Conservation (phyloP, 1,284 basidiomycete species). For the Marasmius sp. region DNA sequence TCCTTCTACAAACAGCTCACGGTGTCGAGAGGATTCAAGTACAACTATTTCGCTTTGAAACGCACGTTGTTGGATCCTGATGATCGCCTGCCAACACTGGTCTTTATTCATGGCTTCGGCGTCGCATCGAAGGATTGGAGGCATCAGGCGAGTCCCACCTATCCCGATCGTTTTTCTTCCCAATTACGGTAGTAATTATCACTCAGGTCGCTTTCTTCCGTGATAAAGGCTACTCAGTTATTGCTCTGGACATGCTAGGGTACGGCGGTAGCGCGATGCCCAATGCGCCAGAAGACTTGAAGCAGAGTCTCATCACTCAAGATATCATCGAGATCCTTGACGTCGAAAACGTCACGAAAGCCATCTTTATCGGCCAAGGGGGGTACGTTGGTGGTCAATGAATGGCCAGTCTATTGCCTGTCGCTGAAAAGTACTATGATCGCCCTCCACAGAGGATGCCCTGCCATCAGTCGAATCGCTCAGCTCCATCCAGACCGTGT, state of each 20-base stretch:
- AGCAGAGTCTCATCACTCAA: conserved; percentile 9
- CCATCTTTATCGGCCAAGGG: conserved; percentile 28
- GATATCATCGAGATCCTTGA: conserved; percentile 27
- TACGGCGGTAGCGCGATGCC: conserved; percentile 42
- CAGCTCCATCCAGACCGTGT: conserved; percentile 23
- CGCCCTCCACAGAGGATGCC: conserved; percentile 22
- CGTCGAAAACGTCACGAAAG: conserved; percentile 21
- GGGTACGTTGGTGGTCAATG: conserved; percentile 21
- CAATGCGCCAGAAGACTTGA: conserved; percentile 27
- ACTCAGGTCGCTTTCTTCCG: conserved; percentile 34
- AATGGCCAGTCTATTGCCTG: conserved; percentile 6
- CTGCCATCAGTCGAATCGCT: conserved; percentile 21
- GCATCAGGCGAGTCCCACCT: conserved; percentile 4
- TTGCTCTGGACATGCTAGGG: conserved; percentile 42
- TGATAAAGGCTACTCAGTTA: conserved; percentile 34
- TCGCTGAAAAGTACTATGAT: too few species aligned
- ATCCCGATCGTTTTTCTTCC: neutral
- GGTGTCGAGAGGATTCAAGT: conserved; percentile 26
- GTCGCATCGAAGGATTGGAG: conserved; percentile 29
- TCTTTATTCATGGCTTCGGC: conserved; percentile 32
- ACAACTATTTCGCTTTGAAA: conserved; percentile 30
- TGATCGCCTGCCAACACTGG: conserved; percentile 17
- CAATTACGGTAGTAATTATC: neutral
- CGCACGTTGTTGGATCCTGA: conserved; percentile 9
- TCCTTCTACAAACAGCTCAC: neutral